These are phyloP conservation scores for Cladorrhinum samala DNA, from an alignment of 495 filamentous ascomycete species.

Conservation along the genomic window DNA sequence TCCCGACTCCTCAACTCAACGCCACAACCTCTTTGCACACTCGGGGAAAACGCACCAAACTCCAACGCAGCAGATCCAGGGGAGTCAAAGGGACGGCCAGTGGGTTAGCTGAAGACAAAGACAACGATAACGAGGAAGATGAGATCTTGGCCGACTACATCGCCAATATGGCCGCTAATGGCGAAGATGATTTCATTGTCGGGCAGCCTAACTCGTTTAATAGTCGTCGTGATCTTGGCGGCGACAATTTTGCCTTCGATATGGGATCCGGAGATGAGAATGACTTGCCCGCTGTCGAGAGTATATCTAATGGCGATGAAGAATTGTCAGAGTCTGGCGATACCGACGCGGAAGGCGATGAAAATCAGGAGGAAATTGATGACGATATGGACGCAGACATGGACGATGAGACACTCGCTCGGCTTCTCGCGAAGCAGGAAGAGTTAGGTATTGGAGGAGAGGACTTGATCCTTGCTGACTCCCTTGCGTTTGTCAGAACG, in stretches of 20 bases:
- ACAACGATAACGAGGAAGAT: slow-evolving; percentile 41
- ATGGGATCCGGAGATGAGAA: slow-evolving; percentile 13
- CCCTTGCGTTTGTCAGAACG: background rate
- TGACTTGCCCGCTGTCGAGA: background rate
- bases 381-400: slow-evolving; percentile 29
- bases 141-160: slow-evolving; percentile 69
- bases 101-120: background rate
- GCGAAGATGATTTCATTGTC: slow-evolving; percentile 27
- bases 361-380: slow-evolving; percentile 29
- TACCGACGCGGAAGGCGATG: slow-evolving; percentile 26
- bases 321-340: slow-evolving; percentile 17
- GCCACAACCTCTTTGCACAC: background rate
- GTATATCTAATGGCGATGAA: slow-evolving; percentile 15
- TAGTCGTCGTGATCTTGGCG: slow-evolving; percentile 43
- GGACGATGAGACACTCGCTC: slow-evolving; percentile 55
- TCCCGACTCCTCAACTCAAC: background rate
- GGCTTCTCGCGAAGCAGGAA: slow-evolving; percentile 58
- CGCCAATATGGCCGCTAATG: slow-evolving; percentile 54
- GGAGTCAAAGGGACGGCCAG: background rate
- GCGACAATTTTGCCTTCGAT: slow-evolving; percentile 28
- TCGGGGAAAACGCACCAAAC: background rate
- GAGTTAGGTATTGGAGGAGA: slow-evolving; percentile 55
- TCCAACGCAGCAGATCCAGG: background rate
- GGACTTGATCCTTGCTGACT: slow-evolving; percentile 46
- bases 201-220: slow-evolving; percentile 21